These are phyloP conservation scores for Beauveria asiatica DNA, from an alignment of 2,329 filamentous ascomycete species.

Conservation along the genomic window DNA sequence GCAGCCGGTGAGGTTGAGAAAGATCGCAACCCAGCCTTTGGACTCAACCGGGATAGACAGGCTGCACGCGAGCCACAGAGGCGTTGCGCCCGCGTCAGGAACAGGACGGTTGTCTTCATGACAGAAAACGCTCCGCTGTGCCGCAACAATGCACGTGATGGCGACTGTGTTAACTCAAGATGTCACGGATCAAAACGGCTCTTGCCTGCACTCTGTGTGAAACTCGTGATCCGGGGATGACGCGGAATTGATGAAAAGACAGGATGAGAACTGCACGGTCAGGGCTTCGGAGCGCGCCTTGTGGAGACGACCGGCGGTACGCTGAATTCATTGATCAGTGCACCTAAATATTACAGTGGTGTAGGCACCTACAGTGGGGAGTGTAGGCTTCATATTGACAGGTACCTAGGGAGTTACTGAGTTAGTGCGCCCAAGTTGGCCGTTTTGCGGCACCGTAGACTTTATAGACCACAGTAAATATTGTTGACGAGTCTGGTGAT, in stretches of 20 bases:
- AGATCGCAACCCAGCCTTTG: neutral
- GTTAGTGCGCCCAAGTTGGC: neutral
- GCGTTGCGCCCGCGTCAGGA: neutral
- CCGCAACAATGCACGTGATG: neutral
- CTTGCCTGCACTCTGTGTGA: neutral
- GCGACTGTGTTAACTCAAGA: neutral
- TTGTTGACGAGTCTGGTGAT: no score
- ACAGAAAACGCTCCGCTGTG: neutral
- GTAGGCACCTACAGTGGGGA: no score
- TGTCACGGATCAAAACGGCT: neutral
- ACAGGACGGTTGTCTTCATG: slow-evolving; percentile 1
- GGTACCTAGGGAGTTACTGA: no score
- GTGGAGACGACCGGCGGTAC: neutral
- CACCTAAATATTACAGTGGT: no score
- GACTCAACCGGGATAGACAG: neutral
- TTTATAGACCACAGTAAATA: no score
- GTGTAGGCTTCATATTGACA: no score
- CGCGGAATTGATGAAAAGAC: neutral
- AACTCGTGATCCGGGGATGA: neutral
- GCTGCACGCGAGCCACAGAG: neutral
- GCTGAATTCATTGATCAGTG: no score
- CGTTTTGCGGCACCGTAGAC: neutral
- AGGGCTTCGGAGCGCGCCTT: neutral
- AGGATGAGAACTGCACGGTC: neutral
- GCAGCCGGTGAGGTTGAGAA: slow-evolving; percentile 9